A percentile compares a stretch with the other conserved stretches of the same genome.
phyloP scores from a whole-genome alignment of 805 yeast species.

The Teunomyces pallodes region DNA sequence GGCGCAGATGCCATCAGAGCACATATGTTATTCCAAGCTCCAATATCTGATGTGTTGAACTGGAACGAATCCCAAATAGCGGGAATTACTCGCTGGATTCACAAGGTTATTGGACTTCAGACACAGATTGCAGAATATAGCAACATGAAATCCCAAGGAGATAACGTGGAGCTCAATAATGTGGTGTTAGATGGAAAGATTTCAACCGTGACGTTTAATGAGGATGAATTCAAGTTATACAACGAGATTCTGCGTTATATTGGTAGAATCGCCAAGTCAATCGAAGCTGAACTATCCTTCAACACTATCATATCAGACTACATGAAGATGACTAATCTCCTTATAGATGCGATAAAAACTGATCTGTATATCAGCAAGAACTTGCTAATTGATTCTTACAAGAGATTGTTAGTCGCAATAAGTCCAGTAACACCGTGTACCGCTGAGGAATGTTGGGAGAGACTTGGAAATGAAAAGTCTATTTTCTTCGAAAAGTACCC shows the following conservation, averaged over 20 bases:
- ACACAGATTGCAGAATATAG: conserved; percentile 12
- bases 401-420: conserved; percentile 57
- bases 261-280: conserved; percentile 54
- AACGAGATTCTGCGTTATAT: conserved; percentile 52
- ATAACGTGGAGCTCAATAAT: conserved; percentile 13
- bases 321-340: conserved; percentile 71
- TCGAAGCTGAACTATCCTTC: conserved; percentile 57
- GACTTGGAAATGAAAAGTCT: conserved; percentile 43
- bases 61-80: conserved; percentile 90
- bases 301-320: conserved; percentile 87
- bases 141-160: not conserved
- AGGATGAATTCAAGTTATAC: conserved; percentile 54
- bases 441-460: conserved; percentile 80
- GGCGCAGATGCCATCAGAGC: conserved; percentile 97
- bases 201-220: conserved; percentile 25
- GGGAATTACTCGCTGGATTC: conserved; percentile 87
- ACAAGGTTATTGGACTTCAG: conserved; percentile 46
- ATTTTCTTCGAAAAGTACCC: conserved; percentile 72
- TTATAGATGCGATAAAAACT: conserved; percentile 39
- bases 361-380: conserved; percentile 29
- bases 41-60: conserved; percentile 72
- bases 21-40: conserved; percentile 89
- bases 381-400: conserved; percentile 47
- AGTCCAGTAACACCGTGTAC: conserved; percentile 81
- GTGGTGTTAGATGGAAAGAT: conserved; percentile 19